Evolutionary conservation across 139 green algal genomes (phyloP), one percentile per base, ranked within the genome.

Genomic region (Parachlorella kessleri): DNA sequence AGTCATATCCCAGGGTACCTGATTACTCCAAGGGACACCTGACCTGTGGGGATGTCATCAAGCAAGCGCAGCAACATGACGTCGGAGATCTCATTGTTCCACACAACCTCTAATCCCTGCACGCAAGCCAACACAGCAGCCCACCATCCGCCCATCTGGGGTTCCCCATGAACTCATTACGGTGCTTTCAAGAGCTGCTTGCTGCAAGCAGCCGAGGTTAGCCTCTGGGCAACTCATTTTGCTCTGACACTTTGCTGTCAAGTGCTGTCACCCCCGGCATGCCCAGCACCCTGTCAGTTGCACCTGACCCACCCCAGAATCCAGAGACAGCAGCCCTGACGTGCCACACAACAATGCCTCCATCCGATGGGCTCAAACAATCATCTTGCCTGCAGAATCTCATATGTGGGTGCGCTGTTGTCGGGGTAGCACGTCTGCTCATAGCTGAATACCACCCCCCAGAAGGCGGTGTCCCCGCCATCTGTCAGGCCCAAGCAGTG

Each of bases 31-130:
- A 63, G 14, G 53, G 14, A 21, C 53, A 14, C 14, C 14, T 63
- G 14, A 69, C 63, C 42, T 64, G 66, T 21, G 9, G 69, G 69
- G 26, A 75, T 75, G 66, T 75, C 69, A 32, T 59, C n/a, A 23
- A 64, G 14, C 28, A 75, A 32, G 14, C 69, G 69, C 26, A 75
- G 42, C 26, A 75, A 18, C 69, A 75, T 37, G 9, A 75, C 26
- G 42, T 75, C 69, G 23, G 69, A 64, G 41, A 37, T 18, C 42
- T 75, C 69, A 75, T 75, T 21, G n/a, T 18, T 21, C 26, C 33
- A 75, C 23, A 75, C n/a, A 10, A 75, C 69, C 26, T 75, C 26
- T 37, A 75, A 37, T 30, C 69, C 69, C 42, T 33, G 69, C 24
- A 75, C 21, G 21, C 14, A 59, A 18, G 48, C 14, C n/a, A n/a